A percentile compares a stretch with the other conserved stretches of the same genome.
These are phyloP conservation scores for Ilyonectria sp. DNA, from an alignment of 2,329 filamentous ascomycete species.

Conservation along the genomic window DNA sequence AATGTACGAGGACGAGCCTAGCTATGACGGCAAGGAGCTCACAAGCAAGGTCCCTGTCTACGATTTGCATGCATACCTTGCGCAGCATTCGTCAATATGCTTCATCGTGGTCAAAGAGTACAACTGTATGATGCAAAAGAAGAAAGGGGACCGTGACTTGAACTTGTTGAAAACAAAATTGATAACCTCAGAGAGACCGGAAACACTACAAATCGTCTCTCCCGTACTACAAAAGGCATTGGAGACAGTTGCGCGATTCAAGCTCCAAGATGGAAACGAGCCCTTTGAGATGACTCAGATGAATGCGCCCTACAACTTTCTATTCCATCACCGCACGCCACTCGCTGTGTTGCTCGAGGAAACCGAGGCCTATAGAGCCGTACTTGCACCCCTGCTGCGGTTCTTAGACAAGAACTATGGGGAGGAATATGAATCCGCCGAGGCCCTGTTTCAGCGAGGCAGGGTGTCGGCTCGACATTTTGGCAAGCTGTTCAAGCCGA, in stretches of 20 bases:
- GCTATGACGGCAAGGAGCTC: neutral
- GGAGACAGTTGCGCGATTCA: conserved; percentile 1
- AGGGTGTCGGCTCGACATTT: neutral
- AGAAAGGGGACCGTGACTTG: no score
- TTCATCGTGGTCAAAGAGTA: conserved; percentile 1
- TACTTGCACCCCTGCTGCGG: neutral
- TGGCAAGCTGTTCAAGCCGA: neutral
- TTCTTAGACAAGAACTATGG: neutral
- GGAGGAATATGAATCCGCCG: neutral
- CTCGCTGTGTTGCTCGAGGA: neutral
- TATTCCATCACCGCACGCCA: neutral
- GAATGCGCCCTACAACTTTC: conserved; percentile 1
- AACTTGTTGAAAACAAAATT: neutral
- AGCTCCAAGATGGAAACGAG: no score
- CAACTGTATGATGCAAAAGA: neutral
- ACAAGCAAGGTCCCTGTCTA: neutral
- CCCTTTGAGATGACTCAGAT: no score
- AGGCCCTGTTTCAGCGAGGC: neutral
- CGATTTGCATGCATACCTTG: neutral
- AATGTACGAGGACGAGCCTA: neutral
- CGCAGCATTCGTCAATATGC: neutral
- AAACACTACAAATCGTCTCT: neutral
- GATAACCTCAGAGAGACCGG: neutral
- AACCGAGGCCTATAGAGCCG: neutral
- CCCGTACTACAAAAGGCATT: conserved; percentile 2